phyloP scores from a whole-genome alignment of 352 stramenopile genomes.

The Phytopythium mirpurense region DNA sequence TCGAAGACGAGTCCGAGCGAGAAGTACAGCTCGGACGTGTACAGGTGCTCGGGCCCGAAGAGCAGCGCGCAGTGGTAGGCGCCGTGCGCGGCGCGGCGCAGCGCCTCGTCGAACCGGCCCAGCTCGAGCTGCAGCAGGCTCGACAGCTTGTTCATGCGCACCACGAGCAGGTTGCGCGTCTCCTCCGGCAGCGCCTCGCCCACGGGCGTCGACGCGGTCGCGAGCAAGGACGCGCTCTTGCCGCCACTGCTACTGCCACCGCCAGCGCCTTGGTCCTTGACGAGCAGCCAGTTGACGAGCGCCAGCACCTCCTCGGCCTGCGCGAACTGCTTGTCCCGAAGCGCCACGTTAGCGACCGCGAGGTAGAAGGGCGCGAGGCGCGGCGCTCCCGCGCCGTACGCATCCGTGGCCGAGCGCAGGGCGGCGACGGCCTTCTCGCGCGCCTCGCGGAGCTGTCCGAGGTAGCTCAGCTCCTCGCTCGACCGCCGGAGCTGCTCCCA shows the following conservation, averaged over 20 bases:
- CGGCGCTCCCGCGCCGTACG: conserved; percentile 48
- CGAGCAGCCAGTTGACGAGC: conserved; percentile 66
- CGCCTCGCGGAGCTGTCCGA: conserved; percentile 32
- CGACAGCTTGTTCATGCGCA: conserved; percentile 75
- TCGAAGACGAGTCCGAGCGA: conserved; percentile 61
- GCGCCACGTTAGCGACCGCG: conserved; percentile 51
- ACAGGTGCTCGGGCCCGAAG: conserved; percentile 67
- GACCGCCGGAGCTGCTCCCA: conserved; percentile 54
- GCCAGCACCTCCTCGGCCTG: conserved; percentile 61
- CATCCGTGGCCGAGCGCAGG: conserved; percentile 38
- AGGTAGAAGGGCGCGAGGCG: conserved; percentile 63
- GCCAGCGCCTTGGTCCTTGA: conserved; percentile 40
- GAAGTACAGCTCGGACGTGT: conserved; percentile 75
- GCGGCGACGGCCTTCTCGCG: conserved; percentile 37
- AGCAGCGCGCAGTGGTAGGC: conserved; percentile 67
- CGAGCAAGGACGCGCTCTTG: conserved; percentile 1
- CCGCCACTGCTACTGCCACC: conserved; percentile 7
- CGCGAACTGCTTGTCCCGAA: conserved; percentile 55
- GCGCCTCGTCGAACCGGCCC: conserved; percentile 34
- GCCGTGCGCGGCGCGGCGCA: conserved; percentile 59
- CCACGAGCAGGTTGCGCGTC: conserved; percentile 52
- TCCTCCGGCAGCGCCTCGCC: conserved; percentile 33
- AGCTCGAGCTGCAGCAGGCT: conserved; percentile 55
- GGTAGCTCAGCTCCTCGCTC: conserved; percentile 54
- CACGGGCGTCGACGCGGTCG: conserved; percentile 1